Conservation (phyloP, 768 basidiomycete genomes). For the Amanita rubescens region DNA sequence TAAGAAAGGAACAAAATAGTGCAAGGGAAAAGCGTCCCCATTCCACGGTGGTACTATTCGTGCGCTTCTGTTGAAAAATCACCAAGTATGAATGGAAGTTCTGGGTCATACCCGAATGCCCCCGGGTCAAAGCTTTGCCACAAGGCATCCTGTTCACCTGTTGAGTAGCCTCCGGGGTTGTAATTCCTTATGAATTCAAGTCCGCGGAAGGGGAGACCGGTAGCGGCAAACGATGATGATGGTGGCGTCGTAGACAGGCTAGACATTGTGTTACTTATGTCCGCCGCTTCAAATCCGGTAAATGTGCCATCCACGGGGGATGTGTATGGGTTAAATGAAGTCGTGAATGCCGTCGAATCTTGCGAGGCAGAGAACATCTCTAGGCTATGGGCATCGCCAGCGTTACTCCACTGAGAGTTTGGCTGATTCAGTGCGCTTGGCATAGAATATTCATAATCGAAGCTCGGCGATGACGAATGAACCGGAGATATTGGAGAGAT, state of each 20-base stretch:
- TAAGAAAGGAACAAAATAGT: neutral
- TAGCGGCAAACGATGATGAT: conserved; percentile 56
- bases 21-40: neutral
- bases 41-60: conserved; percentile 8
- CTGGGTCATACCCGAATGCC: conserved; percentile 71
- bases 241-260: conserved; percentile 53
- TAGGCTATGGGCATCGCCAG: conserved; percentile 28
- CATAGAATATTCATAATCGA: conserved; percentile 48
- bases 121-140: conserved; percentile 67
- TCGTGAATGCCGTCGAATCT: conserved; percentile 39
- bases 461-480: conserved; percentile 45
- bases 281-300: conserved; percentile 32
- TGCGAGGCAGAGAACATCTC: conserved; percentile 38
- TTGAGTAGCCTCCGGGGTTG: conserved; percentile 42
- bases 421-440: conserved; percentile 31
- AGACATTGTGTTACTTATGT: conserved; percentile 27
- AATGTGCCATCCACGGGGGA: conserved; percentile 34
- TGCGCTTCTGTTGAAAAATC: conserved; percentile 33
- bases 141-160: conserved; percentile 41
- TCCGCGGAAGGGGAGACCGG: conserved; percentile 78
- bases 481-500: conserved; percentile 45
- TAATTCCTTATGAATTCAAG: conserved; percentile 82
- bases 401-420: conserved; percentile 39
- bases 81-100: conserved; percentile 61
- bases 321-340: conserved; percentile 35